These are phyloP conservation scores for Phaeotremella fagi DNA, from an alignment of 768 basidiomycete species.

Conservation along the genomic window DNA sequence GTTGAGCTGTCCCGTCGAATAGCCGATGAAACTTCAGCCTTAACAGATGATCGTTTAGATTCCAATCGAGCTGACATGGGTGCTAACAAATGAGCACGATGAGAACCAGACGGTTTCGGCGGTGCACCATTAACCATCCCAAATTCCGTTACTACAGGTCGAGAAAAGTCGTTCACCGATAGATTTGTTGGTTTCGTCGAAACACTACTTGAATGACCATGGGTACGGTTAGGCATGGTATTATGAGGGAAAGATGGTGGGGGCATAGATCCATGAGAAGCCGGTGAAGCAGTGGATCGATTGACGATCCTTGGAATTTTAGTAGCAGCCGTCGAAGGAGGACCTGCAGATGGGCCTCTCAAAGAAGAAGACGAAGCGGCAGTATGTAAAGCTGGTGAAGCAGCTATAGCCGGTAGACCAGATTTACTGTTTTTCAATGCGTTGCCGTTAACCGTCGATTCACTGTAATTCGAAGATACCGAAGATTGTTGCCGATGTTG, in stretches of 20 bases:
- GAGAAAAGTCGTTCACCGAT: constrained; percentile 22
- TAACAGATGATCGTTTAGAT: constrained; percentile 10
- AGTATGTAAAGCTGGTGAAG: constrained; percentile 23
- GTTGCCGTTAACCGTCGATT: constrained; percentile 26
- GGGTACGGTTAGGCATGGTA: constrained; percentile 55
- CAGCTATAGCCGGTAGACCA: constrained; percentile 31
- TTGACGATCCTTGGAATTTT: constrained; percentile 48
- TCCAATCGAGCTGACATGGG: constrained; percentile 37
- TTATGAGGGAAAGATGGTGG: constrained; percentile 20
- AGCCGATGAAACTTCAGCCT: constrained; percentile 9
- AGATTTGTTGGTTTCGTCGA: constrained; percentile 50
- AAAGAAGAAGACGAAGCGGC: constrained; percentile 12
- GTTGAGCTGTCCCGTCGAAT: constrained; percentile 11
- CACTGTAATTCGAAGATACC: constrained; percentile 12
- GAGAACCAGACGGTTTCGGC: constrained; percentile 14
- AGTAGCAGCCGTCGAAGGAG: constrained; percentile 42
- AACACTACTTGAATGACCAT: constrained; percentile 67
- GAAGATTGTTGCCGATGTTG: constrained; percentile 11
- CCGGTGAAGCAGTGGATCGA: constrained; percentile 21
- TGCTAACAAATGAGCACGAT: constrained; percentile 33
- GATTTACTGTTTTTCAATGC: constrained; percentile 2
- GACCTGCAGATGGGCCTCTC: constrained; percentile 12
- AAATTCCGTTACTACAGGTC: constrained; percentile 29
- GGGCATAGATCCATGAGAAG: constrained; percentile 24
- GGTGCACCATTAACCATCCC: constrained; percentile 20